Evolutionary conservation across 2,329 filamentous ascomycete species (phyloP), one percentile per base, ranked within the genome.

Genomic region (Aspergillus bombycis): DNA sequence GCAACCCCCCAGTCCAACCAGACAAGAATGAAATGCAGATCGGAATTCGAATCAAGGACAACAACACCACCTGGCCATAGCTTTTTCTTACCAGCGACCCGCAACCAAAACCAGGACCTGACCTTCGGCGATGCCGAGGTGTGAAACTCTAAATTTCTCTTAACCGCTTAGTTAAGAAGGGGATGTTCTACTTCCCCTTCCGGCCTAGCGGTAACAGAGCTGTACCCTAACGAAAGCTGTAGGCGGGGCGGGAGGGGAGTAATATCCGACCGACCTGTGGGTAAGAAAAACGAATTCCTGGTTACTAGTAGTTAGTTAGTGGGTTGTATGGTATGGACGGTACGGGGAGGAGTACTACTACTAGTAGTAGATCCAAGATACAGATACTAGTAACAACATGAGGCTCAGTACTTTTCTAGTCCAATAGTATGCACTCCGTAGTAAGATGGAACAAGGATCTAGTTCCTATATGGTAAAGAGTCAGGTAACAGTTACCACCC

Each of bases 81-180:
- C 45, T 50, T 30, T 23, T 30, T 4, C n/a, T n/a, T n/a, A n/a
- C 48, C 28, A 19, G 6, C 36, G 16, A 41, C 36, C 34, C 34
- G 16, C 36, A 41, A 3, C 28, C 48, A 36, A 6, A 14, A 34
- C 28, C 16, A 32, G 26, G 45, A 28, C 45, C 12, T 48, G 26
- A 19, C 28, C 16, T 55, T 38, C 52, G 52, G 52, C 52, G 52
- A 55, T 55, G 52, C 52, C 52, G 52, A 55, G 52, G 34, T 19
- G 7, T 4, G 12, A 38, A 55, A 55, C 32, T 55, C 36, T 55
- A 55, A 36, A 26, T 6, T 3, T 38, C 1, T 6, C 16, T 2
- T 8, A 1, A 3, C 50, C 52, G 32, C 52, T 55, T 38, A 23
- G 30, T 55, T 8, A 38, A 21, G 23, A 54, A 19, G 30, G 28